These are phyloP conservation scores for Polyplosphaeria fusca DNA, from an alignment of 495 filamentous ascomycete genomes.

Conservation along the genomic window DNA sequence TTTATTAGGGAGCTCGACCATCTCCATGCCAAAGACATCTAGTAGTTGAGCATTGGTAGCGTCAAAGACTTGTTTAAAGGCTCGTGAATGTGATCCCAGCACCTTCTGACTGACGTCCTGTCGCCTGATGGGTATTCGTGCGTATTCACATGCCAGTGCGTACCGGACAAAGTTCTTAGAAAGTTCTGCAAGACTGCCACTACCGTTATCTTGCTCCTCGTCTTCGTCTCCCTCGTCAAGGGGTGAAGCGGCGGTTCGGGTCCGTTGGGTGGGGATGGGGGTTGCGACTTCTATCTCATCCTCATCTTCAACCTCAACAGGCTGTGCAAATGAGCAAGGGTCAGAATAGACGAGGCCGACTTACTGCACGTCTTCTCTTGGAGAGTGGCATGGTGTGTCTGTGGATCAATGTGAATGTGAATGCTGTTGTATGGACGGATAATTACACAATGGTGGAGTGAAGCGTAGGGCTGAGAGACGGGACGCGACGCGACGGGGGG, in stretches of 20 bases:
- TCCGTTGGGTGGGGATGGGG: conserved; percentile 13
- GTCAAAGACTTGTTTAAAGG: conserved; percentile 44
- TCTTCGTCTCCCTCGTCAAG: conserved; percentile 32
- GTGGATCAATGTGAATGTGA: neutral
- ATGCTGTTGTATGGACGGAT: too few relatives aligned
- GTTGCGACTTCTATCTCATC: conserved; percentile 12
- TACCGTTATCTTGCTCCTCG: conserved; percentile 34
- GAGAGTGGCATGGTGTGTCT: conserved; percentile 2
- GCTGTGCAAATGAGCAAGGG: neutral
- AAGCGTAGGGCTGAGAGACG: too few relatives aligned
- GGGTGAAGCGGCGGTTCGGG: conserved; percentile 6
- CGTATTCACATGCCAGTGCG: conserved; percentile 82
- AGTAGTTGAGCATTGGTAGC: conserved; percentile 49
- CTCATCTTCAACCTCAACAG: conserved; percentile 3
- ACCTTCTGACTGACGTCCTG: conserved; percentile 74
- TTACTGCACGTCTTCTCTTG: conserved; percentile 32
- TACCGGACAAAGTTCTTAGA: conserved; percentile 90
- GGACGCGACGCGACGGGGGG: too few relatives aligned
- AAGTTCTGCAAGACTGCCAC: conserved; percentile 58
- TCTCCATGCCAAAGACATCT: conserved; percentile 76
- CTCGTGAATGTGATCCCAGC: conserved; percentile 39
- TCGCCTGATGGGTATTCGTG: conserved; percentile 71
- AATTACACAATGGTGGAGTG: too few relatives aligned
- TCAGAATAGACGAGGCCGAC: neutral
- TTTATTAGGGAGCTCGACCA: conserved; percentile 71